phyloP scores from a whole-genome alignment of 2,329 filamentous ascomycete species.

The Aspergillus udagawae region DNA sequence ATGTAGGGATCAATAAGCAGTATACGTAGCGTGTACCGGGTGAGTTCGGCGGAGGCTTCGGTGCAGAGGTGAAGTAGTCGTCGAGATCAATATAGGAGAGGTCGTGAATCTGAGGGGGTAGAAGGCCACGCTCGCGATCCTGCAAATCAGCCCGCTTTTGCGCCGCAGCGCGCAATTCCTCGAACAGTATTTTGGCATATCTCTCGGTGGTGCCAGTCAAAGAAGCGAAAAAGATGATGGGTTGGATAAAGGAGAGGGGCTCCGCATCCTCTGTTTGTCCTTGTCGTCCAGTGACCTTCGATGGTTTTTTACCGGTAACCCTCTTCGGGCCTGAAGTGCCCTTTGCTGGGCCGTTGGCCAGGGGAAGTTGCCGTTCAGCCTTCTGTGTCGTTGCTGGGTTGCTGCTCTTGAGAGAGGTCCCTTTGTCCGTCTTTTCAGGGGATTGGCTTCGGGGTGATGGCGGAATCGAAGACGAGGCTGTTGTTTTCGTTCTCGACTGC shows the following conservation, averaged over 20 bases:
- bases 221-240: conserved; percentile 84
- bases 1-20: conserved; percentile 78
- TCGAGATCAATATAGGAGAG: conserved; percentile 86
- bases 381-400: not conserved
- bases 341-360: conserved; percentile 11
- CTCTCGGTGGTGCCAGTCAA: conserved; percentile 79
- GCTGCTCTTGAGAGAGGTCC: not conserved
- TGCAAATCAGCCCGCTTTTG: conserved; percentile 20
- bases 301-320: conserved; percentile 30
- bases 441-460: conserved; percentile 28
- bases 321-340: conserved; percentile 27
- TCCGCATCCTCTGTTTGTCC: conserved; percentile 13
- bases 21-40: conserved; percentile 66
- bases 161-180: conserved; percentile 47
- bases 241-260: conserved; percentile 47
- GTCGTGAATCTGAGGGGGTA: conserved; percentile 66
- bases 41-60: conserved; percentile 53
- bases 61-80: conserved; percentile 79
- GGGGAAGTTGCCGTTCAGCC: not conserved
- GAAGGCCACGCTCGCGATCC: conserved; percentile 32
- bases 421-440: conserved; percentile 19
- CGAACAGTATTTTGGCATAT: conserved; percentile 61
- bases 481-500: conserved; percentile 23
- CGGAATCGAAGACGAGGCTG: conserved; percentile 27
- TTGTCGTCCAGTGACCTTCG: conserved; percentile 24